A percentile compares a stretch with the other conserved stretches of the same genome.
phyloP scores from a whole-genome alignment of 306 rosid genomes.

The Sechiopsis laciniata region DNA sequence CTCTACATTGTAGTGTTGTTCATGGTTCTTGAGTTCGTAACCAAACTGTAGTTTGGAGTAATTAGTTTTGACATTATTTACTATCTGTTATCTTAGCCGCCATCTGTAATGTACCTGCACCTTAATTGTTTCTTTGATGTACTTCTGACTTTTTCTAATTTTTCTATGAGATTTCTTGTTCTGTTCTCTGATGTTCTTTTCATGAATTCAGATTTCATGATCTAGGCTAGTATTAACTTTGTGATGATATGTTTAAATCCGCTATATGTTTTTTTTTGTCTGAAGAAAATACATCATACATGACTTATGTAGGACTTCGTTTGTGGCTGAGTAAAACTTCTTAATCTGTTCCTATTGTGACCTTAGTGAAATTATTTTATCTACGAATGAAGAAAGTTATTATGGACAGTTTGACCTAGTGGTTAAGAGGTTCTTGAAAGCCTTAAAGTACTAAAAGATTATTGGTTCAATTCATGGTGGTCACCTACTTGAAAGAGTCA shows the following conservation, averaged over 20 bases:
- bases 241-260: neutral
- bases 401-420: too few species aligned
- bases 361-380: too few species aligned
- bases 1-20: neutral
- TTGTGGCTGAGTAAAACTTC: too few species aligned
- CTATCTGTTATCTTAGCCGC: neutral
- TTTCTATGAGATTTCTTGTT: neutral
- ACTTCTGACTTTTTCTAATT: neutral
- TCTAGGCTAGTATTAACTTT: neutral
- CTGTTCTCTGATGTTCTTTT: neutral
- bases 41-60: neutral
- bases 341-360: too few species aligned
- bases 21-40: neutral
- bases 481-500: too few species aligned
- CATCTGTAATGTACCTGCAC: neutral
- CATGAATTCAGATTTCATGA: neutral
- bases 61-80: neutral
- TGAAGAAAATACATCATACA: too few species aligned
- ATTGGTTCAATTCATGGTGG: too few species aligned
- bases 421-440: too few species aligned
- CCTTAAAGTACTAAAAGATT: too few species aligned
- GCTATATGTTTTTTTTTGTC: too few species aligned
- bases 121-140: neutral
- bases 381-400: too few species aligned
- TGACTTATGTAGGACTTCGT: too few species aligned